A percentile compares a stretch with the other conserved stretches of the same genome.
Evolutionary conservation across 805 yeast genomes (phyloP).

Genomic region (Danielia oregonensis): DNA sequence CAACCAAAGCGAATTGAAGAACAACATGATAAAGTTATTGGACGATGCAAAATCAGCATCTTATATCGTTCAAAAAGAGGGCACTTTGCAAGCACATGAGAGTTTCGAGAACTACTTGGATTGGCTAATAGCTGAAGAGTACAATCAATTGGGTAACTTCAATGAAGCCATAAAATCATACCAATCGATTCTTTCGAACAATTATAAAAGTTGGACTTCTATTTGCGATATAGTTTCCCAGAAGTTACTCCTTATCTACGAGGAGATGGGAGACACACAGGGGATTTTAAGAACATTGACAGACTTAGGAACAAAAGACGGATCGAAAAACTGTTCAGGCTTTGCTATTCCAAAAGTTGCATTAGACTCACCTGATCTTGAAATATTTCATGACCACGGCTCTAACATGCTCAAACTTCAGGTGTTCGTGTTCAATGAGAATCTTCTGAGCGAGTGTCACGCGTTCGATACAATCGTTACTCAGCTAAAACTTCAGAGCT

Average conservation of each 20-base stretch:
- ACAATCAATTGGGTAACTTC: slow-evolving; percentile 16
- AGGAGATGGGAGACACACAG: not conserved
- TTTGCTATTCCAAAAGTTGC: not conserved
- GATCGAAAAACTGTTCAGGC: not conserved
- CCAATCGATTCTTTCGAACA: slow-evolving; percentile 9
- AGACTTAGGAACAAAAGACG: not conserved
- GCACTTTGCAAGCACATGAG: slow-evolving; percentile 11
- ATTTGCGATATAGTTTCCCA: slow-evolving; percentile 29
- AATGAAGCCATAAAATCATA: slow-evolving; percentile 20
- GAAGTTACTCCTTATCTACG: slow-evolving; percentile 25
- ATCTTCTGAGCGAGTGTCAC: slow-evolving; percentile 8
- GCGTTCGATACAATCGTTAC: slow-evolving; percentile 17
- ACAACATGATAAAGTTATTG: slow-evolving; percentile 24
- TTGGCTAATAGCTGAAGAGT: slow-evolving; percentile 51
- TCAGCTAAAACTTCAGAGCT: slow-evolving; percentile 8
- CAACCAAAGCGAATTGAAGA: not conserved
- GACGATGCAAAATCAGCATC: slow-evolving; percentile 23
- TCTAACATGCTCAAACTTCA: slow-evolving; percentile 9
- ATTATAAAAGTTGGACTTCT: slow-evolving; percentile 32
- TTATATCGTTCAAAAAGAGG: slow-evolving; percentile 3
- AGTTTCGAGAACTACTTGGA: slow-evolving; percentile 27
- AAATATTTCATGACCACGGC: not conserved
- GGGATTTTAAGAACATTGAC: not conserved
- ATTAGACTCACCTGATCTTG: not conserved
- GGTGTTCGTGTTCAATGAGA: slow-evolving; percentile 14